Percentiles rank a stretch among this genome's conserved stretches.
These are phyloP conservation scores for Astrephomene gubernaculifera DNA, from an alignment of 139 green algal species.

Conservation along the genomic window DNA sequence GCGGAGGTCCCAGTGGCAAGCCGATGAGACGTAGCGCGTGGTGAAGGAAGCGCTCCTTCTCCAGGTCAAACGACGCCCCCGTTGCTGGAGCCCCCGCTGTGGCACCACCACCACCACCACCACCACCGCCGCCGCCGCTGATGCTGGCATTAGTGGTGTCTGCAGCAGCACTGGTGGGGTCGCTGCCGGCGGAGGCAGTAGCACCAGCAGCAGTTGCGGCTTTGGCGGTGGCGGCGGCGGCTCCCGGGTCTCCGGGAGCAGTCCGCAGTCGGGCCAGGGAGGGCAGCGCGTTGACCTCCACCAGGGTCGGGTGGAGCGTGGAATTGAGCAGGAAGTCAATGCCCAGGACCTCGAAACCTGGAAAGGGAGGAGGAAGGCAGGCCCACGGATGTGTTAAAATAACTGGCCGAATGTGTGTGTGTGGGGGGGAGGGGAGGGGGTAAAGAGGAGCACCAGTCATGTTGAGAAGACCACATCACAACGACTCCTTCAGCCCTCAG, in stretches of 20 bases:
- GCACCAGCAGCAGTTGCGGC: neutral
- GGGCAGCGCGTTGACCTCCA: constrained; percentile 82
- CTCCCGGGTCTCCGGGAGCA: neutral
- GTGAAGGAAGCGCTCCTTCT: constrained; percentile 75
- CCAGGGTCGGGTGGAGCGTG: constrained; percentile 67
- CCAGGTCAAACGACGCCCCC: constrained; percentile 61
- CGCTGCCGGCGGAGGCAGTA: neutral
- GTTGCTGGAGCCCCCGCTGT: neutral
- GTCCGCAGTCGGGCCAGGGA: constrained; percentile 62
- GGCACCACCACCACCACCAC: neutral
- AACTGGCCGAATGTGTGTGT: no score
- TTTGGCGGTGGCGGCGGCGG: neutral
- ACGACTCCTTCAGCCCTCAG: no score
- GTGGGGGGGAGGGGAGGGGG: no score
- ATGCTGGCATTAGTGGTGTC: no score
- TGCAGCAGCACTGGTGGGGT: no score
- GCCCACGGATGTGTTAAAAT: no score
- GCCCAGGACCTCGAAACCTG: constrained; percentile 70
- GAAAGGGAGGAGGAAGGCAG: no score
- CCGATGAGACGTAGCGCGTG: constrained; percentile 67
- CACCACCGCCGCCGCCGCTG: neutral
- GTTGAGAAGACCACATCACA: no score
- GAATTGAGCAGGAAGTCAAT: constrained; percentile 82
- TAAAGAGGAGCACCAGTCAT: no score
- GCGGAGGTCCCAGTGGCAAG: constrained; percentile 25